Evolutionary conservation across 23 red algal genomes (phyloP).

Genomic region (Gracilaria caudata): DNA sequence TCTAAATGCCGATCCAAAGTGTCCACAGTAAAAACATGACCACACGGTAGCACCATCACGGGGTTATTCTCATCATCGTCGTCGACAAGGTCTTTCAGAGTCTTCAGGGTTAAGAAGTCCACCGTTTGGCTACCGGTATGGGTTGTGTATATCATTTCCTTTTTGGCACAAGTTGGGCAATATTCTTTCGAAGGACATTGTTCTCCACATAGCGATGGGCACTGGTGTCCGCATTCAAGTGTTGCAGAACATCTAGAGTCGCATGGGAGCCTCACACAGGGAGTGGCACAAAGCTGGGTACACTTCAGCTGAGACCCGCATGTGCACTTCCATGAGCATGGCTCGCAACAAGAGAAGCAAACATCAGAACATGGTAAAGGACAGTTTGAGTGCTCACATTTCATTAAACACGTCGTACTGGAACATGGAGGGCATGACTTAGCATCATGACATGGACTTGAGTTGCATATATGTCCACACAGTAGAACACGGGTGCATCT

Average conservation of each 20-base stretch:
- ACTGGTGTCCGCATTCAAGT: conserved; percentile 41
- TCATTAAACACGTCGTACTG: background rate
- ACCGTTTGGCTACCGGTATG: background rate
- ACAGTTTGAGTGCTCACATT: conserved; percentile 54
- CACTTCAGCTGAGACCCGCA: background rate
- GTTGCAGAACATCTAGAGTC: conserved; percentile 15
- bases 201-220: conserved; percentile 49
- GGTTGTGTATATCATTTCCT: background rate
- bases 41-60: conserved; percentile 37
- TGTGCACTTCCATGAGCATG: conserved; percentile 16
- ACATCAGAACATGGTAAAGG: background rate
- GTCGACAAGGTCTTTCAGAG: conserved; percentile 4
- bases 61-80: conserved; percentile 3
- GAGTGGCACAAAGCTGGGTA: conserved; percentile 27
- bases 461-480: conserved; percentile 27
- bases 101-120: conserved; percentile 6
- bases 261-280: conserved; percentile 39
- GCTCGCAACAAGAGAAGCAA: conserved; percentile 31
- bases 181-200: conserved; percentile 27
- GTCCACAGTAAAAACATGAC: conserved; percentile 11
- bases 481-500: background rate
- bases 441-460: conserved; percentile 29
- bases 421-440: conserved; percentile 42
- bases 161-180: conserved; percentile 28
- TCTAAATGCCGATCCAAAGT: conserved; percentile 39